Evolutionary conservation across 139 green algal species (phyloP), one percentile per base, ranked within the genome.

Genomic region (Haematococcus lacustris): DNA sequence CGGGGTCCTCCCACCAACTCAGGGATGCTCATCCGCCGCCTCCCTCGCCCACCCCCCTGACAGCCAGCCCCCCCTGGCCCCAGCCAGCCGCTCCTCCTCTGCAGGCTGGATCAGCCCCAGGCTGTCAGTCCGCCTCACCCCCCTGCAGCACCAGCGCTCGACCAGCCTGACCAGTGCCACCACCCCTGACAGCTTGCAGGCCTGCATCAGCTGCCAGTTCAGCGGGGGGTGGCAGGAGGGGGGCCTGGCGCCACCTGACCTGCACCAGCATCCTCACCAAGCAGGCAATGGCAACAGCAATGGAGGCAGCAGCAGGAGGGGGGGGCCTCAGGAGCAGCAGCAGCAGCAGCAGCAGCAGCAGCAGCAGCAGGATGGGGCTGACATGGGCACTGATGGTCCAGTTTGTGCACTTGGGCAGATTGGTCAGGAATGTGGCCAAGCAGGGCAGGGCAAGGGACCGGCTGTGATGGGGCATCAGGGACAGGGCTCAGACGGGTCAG

Each of bases 341-440:
- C 59, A 59, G 70, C 38, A 43, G 37, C 70, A 53, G 38, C 70
- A 68, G 37, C 70, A 53, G 38, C 70, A 68, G 37, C 38, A 60
- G 2, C 38, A 57, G 35, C 70, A 68, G 37, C 70, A 69, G 51
- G 50, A 74, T 25, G 47, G 47, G 47, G 13, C 21, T 21, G 13
- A 13, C 47, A 57, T 28, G 13, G 21, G 47, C 47, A 57, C 47
- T 21, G 13, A 13, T 28, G 38, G 4, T 35, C 6, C 37, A 51
- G 21, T 28, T 35, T 9, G 26, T 7, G 38, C 17, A 28, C 26
- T 37, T 1, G 30, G 26, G 34, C 35, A 30, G 41, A 61, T n/a
- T n/a, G n/a, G n/a, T n/a, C n/a, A n/a, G n/a, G n/a, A n/a, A n/a
- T n/a, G n/a, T n/a, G n/a, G n/a, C 30, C 30, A 59, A 5, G 61